These are phyloP conservation scores for Beauveria scarabaeidicola DNA, from an alignment of 2,329 filamentous ascomycete species.

Conservation along the genomic window DNA sequence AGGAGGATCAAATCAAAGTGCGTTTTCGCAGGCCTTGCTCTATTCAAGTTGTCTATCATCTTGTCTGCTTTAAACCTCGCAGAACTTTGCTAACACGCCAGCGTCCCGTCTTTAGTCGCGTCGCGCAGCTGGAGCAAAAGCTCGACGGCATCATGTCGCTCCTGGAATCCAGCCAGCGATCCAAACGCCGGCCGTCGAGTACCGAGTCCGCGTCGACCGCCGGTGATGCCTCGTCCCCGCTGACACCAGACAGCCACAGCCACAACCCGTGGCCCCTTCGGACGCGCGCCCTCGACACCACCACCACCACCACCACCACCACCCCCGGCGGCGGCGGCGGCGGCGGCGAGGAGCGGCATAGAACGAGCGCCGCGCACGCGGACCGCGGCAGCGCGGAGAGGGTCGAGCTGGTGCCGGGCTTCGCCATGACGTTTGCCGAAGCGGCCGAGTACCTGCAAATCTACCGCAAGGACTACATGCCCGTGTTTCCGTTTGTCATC, in stretches of 20 bases:
- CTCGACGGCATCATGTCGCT: constrained; percentile 23
- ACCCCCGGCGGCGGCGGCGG: not conserved
- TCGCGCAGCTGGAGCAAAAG: constrained; percentile 22
- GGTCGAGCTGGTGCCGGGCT: constrained; percentile 19
- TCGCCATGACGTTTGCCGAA: constrained; percentile 20
- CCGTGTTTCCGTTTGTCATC: constrained; percentile 25
- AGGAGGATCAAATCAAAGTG: constrained; percentile 20
- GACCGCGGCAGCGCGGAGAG: not conserved
- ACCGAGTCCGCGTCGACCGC: not conserved
- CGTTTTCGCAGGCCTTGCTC: not conserved
- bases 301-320: no score
- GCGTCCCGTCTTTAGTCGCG: constrained; percentile 15
- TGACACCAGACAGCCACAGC: constrained; percentile 3
- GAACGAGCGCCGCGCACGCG: not conserved
- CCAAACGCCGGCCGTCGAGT: not conserved
- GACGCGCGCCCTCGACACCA: not conserved
- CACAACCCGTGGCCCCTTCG: not conserved
- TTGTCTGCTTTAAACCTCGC: no score
- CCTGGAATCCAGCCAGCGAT: constrained; percentile 11
- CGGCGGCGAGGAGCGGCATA: not conserved
- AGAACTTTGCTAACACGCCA: no score
- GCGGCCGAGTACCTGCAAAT: constrained; percentile 21
- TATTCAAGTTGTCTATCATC: no score
- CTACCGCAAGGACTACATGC: constrained; percentile 21
- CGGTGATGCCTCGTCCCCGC: constrained; percentile 13